Evolutionary conservation across 2,329 filamentous ascomycete species (phyloP).

Genomic region (Pezizomycotina sp.): DNA sequence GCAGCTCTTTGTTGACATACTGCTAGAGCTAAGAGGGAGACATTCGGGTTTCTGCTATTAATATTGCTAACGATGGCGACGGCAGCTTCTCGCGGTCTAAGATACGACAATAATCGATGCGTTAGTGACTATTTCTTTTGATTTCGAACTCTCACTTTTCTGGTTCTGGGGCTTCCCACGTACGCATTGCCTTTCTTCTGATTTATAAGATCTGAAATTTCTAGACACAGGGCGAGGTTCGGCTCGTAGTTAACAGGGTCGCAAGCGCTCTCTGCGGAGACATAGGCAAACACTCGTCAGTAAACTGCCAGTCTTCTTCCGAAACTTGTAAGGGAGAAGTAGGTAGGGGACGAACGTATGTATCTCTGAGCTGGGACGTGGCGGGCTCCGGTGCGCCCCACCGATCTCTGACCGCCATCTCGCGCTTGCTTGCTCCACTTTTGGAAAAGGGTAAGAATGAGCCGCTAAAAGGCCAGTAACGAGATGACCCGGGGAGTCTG

Average conservation of each 20-base stretch:
- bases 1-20: constrained; percentile 30
- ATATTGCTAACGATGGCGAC: constrained; percentile 83
- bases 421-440: constrained; percentile 87
- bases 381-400: constrained; percentile 67
- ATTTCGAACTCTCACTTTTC: neutral
- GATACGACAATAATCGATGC: constrained; percentile 13
- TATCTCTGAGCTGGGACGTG: constrained; percentile 72
- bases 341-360: constrained; percentile 32
- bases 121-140: constrained; percentile 15
- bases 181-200: constrained; percentile 84
- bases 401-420: constrained; percentile 90
- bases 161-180: constrained; percentile 24
- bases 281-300: too few relatives aligned
- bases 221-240: constrained; percentile 87
- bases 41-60: constrained; percentile 94
- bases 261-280: constrained; percentile 46
- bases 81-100: constrained; percentile 73
- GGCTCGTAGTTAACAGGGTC: constrained; percentile 96
- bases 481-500: too few relatives aligned
- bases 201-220: constrained; percentile 93
- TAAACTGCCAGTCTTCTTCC: constrained; percentile 17
- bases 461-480: too few relatives aligned
- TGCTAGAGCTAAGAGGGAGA: constrained; percentile 71
- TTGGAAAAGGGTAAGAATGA: too few relatives aligned
- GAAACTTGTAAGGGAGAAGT: constrained; percentile 3